Percentiles rank a stretch among this genome's conserved stretches.
phyloP scores from a whole-genome alignment of 1,284 basidiomycete genomes.

The Fomitopsis betulina region DNA sequence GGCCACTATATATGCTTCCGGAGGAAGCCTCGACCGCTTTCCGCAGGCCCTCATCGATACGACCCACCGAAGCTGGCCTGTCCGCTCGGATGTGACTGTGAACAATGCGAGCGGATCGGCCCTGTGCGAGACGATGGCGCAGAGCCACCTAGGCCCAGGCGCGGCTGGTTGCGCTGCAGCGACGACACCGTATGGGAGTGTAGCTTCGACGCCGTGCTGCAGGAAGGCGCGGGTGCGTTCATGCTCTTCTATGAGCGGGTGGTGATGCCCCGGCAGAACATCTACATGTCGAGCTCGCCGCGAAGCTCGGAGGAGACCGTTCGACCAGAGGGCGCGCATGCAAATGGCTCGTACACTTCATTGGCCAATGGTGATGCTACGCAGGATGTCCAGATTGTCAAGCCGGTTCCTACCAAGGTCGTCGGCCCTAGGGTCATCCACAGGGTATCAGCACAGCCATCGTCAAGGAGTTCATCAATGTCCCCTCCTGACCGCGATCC shows the following conservation, averaged over 20 bases:
- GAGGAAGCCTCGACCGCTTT: constrained; percentile 59
- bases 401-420: constrained; percentile 12
- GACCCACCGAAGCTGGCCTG: constrained; percentile 46
- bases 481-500: constrained; percentile 7
- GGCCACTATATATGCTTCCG: constrained; percentile 91
- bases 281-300: constrained; percentile 18
- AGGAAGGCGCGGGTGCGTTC: constrained; percentile 72
- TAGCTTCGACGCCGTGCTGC: constrained; percentile 68
- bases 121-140: constrained; percentile 35
- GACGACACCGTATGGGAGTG: constrained; percentile 82
- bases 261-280: constrained; percentile 27
- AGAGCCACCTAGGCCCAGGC: constrained; percentile 31
- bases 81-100: constrained; percentile 41
- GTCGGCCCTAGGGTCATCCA: constrained; percentile 49
- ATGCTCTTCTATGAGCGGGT: constrained; percentile 91
- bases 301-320: constrained; percentile 54
- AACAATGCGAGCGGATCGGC: constrained; percentile 36
- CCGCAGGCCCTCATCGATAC: constrained; percentile 30
- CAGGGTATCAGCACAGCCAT: constrained; percentile 45
- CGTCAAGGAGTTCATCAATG: constrained; percentile 32
- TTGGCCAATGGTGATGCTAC: constrained; percentile 12
- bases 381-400: constrained; percentile 10
- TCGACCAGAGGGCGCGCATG: constrained; percentile 31
- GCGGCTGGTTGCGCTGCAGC: constrained; percentile 81
- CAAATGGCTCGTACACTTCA: constrained; percentile 36